Conservation (phyloP, 176 grass and related monocot genomes). For the Oryza glumipatula region DNA sequence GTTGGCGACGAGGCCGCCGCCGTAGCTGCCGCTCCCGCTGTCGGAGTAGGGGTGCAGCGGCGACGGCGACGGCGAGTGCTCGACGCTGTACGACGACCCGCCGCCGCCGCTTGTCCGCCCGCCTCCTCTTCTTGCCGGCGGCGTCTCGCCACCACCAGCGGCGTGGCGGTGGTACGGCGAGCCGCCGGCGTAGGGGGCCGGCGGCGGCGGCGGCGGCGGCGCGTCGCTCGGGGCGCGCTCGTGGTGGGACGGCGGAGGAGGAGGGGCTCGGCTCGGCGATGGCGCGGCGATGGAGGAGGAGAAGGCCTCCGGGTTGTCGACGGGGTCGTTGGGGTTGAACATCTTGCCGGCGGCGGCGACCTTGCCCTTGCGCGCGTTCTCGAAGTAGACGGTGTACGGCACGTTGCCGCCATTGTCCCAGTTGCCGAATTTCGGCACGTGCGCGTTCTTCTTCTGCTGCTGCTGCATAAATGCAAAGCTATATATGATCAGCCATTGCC, state of each 20-base stretch:
- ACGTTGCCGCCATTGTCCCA: conserved; percentile 73
- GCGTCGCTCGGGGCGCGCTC: conserved; percentile 27
- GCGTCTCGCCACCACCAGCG: conserved; percentile 5
- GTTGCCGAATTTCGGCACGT: conserved; percentile 77
- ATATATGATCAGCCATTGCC: not conserved
- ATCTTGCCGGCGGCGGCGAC: conserved; percentile 56
- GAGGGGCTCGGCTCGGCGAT: conserved; percentile 27
- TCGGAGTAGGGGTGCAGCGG: conserved; percentile 46
- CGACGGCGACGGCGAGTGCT: conserved; percentile 38
- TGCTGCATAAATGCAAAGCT: not conserved
- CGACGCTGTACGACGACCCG: conserved; percentile 34
- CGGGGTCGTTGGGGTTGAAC: conserved; percentile 83
- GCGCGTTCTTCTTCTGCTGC: conserved; percentile 53
- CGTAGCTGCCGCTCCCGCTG: not conserved
- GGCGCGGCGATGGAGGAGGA: conserved; percentile 42
- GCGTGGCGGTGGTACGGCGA: conserved; percentile 44
- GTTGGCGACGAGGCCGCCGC: conserved; percentile 49
- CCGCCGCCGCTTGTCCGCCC: not conserved
- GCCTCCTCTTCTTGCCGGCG: conserved; percentile 28
- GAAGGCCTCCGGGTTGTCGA: conserved; percentile 79
- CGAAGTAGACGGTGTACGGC: conserved; percentile 77
- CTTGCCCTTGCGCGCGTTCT: conserved; percentile 75
- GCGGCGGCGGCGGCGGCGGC: not conserved
- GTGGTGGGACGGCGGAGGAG: not conserved
- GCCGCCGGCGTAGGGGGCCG: conserved; percentile 39